Evolutionary conservation across 176 grass and related monocot species (phyloP), one percentile per base, ranked within the genome.

Genomic region (Thinopyrum elongatum): DNA sequence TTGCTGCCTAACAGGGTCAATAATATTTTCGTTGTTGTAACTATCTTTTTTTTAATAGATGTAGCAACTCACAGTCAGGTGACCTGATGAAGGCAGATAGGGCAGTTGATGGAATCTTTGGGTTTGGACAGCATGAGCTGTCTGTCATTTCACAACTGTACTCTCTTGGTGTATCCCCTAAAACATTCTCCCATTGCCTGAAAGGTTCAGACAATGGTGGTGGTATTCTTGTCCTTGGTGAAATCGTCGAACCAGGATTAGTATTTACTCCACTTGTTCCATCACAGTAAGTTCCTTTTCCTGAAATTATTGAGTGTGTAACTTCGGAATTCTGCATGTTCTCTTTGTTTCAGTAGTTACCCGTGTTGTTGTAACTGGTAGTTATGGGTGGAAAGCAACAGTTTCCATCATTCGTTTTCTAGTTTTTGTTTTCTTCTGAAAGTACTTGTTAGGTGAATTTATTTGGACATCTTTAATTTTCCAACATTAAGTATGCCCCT

Each of bases 101-200:
- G 59, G 96, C 96, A 82, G 84, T 98, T 86, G 96, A 94, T 87
- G 96, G 96, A 21, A 98, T 98, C 84, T 95, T 98, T 84, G 96
- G 96, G 63, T 98, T 98, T 81, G 96, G 96, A 49, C 96, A 91
- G 75, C 91, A 95, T 25, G 90, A 86, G 31, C 31, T 98, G 62
- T 98, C 96, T 61, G 96, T 98, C 28, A 38, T 98, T 85, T 95
- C 96, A 15, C 96, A 98, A 51, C 81, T 98, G 65, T 90, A 84
- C 55, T 89, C 89, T 84, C 70, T 80, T 57, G 96, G 96, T 27
- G 88, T 95, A 47, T 80, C 93, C 74, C 93, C 93, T 68, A 94
- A 90, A 83, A 92, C 90, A 15, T 98, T 98, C 55, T 98, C 96
- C 39, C 96, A 98, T 88, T 98, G 96, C 90, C 82, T 98, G 78